Percentiles rank a stretch among this genome's conserved stretches.
phyloP scores from a whole-genome alignment of 2,329 filamentous ascomycete genomes.

The Aspergillus thermomutatus region DNA sequence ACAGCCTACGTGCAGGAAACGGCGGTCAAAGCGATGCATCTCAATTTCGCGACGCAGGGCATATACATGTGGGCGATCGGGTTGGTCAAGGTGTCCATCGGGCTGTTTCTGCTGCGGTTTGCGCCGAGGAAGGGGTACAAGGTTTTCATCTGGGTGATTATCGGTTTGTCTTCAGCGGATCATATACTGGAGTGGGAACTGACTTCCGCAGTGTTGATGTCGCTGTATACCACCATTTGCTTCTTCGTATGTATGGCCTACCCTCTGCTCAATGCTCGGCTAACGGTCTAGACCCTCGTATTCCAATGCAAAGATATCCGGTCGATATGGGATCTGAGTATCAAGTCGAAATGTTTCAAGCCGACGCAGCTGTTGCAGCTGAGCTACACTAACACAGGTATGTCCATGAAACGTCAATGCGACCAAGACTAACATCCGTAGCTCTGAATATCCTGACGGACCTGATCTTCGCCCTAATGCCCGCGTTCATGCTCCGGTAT shows the following conservation, averaged over 20 bases:
- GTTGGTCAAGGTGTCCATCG: constrained; percentile 44
- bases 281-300: constrained; percentile 41
- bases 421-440: neutral
- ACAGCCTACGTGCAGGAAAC: constrained; percentile 39
- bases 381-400: constrained; percentile 41
- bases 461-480: constrained; percentile 40
- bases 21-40: constrained; percentile 38
- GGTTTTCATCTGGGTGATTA: constrained; percentile 35
- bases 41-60: constrained; percentile 37
- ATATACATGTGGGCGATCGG: constrained; percentile 35
- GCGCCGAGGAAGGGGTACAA: constrained; percentile 36
- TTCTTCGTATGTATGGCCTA: constrained; percentile 12
- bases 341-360: constrained; percentile 44
- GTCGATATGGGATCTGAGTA: constrained; percentile 43
- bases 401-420: neutral
- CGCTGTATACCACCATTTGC: constrained; percentile 17
- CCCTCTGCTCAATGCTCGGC: constrained; percentile 25
- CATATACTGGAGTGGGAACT: neutral
- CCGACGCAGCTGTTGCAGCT: constrained; percentile 39
- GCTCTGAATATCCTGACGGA: constrained; percentile 41
- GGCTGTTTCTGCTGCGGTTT: constrained; percentile 42
- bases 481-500: constrained; percentile 39
- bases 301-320: constrained; percentile 49
- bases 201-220: constrained; percentile 11
- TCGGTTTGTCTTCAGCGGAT: constrained; percentile 31